Conservation (phyloP, 805 yeast genomes). For the Metschnikowia colocasiae region DNA sequence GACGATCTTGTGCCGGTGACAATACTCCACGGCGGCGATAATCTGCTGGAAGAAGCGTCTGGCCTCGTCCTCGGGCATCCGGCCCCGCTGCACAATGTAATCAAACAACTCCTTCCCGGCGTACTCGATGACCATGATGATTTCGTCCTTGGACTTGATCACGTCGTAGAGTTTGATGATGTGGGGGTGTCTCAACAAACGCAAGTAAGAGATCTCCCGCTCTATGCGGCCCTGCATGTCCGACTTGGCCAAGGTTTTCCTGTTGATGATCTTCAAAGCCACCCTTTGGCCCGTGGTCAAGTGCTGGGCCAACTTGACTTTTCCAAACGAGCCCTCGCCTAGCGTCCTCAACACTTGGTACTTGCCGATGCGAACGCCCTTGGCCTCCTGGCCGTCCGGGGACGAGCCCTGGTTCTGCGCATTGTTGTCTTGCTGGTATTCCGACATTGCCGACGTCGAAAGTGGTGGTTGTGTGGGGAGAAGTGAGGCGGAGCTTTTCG, state of each 20-base stretch:
- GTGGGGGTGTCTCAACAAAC: slow-evolving; percentile 90
- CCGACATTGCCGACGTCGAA: slow-evolving; percentile 11
- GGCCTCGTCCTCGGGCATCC: slow-evolving; percentile 89
- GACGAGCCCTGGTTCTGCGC: slow-evolving; percentile 2
- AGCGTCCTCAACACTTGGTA: slow-evolving; percentile 89
- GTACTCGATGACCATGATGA: slow-evolving; percentile 94
- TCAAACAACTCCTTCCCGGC: slow-evolving; percentile 97
- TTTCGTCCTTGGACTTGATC: slow-evolving; percentile 90
- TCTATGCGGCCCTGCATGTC: slow-evolving; percentile 98
- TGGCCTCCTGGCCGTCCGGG: slow-evolving; percentile 20
- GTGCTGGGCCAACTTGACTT: slow-evolving; percentile 88
- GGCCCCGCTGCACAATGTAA: slow-evolving; percentile 89
- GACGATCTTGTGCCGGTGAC: slow-evolving; percentile 94
- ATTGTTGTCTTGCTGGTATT: slow-evolving; percentile 9
- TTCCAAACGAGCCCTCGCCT: slow-evolving; percentile 97
- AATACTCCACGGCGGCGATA: slow-evolving; percentile 92
- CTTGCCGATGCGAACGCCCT: slow-evolving; percentile 68
- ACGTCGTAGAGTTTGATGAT: slow-evolving; percentile 94
- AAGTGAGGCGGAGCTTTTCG: not conserved
- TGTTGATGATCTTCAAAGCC: slow-evolving; percentile 87
- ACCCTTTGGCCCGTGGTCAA: slow-evolving; percentile 87
- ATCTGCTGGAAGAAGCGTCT: slow-evolving; percentile 94
- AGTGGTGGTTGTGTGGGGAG: slow-evolving; percentile 2
- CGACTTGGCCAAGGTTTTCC: slow-evolving; percentile 86
- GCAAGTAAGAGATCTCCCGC: slow-evolving; percentile 85